Base-by-base conservation (phyloP, 352 stramenopile genomes). In the Globisporangium rhizosaccharum region DNA sequence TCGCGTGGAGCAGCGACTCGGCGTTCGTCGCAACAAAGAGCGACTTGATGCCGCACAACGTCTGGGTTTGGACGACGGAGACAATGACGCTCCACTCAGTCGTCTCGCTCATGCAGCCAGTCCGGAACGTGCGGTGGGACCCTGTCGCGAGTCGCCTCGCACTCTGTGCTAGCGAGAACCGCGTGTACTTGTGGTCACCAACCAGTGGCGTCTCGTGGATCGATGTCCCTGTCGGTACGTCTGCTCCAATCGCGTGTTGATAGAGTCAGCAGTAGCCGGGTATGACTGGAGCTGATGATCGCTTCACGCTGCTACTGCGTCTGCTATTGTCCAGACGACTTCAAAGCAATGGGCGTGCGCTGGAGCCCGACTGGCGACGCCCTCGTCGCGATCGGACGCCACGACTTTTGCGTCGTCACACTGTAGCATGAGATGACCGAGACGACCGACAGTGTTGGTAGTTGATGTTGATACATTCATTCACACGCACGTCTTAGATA, bases 51-150 rank as follows among this genome's bases (percentile, higher is more conserved):
- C 82, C 85, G 15, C 83, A 89, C 57, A 90, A 92, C 50, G 72
- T 94, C 33, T 94, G 85, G 85, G 82, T 94, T 25, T 94, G 85
- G 85, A 68, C 81, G 36, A 90, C 75, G 11, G 74, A 90, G 52
- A 87, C 71, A 26, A 78, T 92, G 66, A 87, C 68, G 45, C 66
- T 92, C 53, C 73, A 88, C 55, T 75, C 77, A 4, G 69, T 82
- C 17, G 66, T 93, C 30, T 88, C 82, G 15, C 65, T 89, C 33
- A 76, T 90, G 2, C 66, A 90, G 44, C 66, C 72, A 15, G 71
- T 92, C 11, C 76, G 79, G 56, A 79, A 63, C 5, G 61, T 91
- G 56, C 79, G 70, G 17, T 94, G 85, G 85, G 79, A 90, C 36
- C 76, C 79, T 0, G 54, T 67, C 4, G 41, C 71, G 9, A 63